Percentiles rank a stretch among this genome's conserved stretches.
Evolutionary conservation across 176 grass and related monocot genomes (phyloP).

Genomic region (Aechmea fasciata): DNA sequence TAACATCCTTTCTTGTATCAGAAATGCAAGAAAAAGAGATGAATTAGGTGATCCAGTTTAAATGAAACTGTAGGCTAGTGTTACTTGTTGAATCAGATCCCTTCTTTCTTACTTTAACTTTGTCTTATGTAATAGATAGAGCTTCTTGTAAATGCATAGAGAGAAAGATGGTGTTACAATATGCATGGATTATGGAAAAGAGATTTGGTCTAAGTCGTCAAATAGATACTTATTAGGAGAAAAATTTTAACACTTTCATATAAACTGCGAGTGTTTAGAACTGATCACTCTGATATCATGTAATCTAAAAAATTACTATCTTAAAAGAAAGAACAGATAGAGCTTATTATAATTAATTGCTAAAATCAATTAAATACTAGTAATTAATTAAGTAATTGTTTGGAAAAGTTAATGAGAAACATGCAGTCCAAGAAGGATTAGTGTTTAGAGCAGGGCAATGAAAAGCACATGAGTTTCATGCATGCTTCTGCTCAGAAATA

Average conservation of each 20-base stretch:
- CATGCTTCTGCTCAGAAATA: not conserved
- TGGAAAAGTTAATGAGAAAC: not conserved
- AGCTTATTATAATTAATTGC: no score
- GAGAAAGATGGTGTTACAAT: not conserved
- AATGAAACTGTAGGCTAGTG: not conserved
- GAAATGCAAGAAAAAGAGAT: not conserved
- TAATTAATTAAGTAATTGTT: not conserved
- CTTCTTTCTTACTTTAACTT: not conserved
- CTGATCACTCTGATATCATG: no score
- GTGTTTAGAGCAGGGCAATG: constrained; percentile 3
- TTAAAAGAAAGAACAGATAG: no score
- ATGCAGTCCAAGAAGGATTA: not conserved
- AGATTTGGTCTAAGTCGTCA: not conserved
- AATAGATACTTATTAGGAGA: not conserved
- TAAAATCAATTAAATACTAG: not conserved
- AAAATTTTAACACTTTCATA: not conserved
- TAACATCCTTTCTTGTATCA: not conserved
- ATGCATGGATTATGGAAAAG: not conserved
- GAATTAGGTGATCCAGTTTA: not conserved
- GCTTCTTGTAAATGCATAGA: not conserved
- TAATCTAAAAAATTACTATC: no score
- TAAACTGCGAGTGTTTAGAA: no score
- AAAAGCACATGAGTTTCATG: not conserved
- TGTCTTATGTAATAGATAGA: not conserved
- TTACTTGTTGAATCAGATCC: not conserved